Base-by-base conservation (phyloP, 2,329 filamentous ascomycete species). In the Colletotrichum abscissum region DNA sequence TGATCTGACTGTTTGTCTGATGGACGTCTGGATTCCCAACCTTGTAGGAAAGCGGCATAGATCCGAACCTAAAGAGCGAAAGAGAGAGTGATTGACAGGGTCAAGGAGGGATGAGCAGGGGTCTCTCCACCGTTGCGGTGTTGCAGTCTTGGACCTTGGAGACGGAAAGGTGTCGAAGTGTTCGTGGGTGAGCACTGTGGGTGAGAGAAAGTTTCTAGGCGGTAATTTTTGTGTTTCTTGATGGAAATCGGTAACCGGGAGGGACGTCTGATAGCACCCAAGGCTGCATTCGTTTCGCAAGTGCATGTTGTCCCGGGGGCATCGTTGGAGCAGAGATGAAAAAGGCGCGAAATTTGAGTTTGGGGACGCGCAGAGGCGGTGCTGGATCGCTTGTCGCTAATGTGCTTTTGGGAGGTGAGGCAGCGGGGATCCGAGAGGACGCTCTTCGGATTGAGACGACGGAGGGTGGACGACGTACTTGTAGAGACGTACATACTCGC, bases 241-340 rank as follows among this genome's bases (percentile, higher is more conserved):
- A 33, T 24, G 24, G 56, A 14, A 3, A 28, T 33, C 11, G 57
- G 38, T 35, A 14, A 26, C 63, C 38, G 63, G 63, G 49, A 28
- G 35, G 16, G 35, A 46, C 49, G 16, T 46, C 42, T 57, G 30
- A 67, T 49, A 28, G 38, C 49, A 52, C 28, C 54, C 65, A 72
- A 63, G 69, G 65, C 69, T 73, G 67, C 56, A 57, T 52, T 28
- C 46, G 60, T 65, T 73, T 70, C 46, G 60, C 42, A 69, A 58
- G 28, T 63, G 59, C 42, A 49, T 19, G 28, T 19, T 65, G 24
- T 59, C 26, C 60, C 52, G 33, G 70, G 70, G 67, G 26, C 55
- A 73, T 65, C 67, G 70, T 57, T 26, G 70, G 46, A 73, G 59
- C n/a, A 64, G 58, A 65, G n/a, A 60, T 52, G 60, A 54, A 60